Evolutionary conservation across 2,329 filamentous ascomycete genomes (phyloP), one percentile per base, ranked within the genome.

Genomic region (Coleophoma cylindrospora): DNA sequence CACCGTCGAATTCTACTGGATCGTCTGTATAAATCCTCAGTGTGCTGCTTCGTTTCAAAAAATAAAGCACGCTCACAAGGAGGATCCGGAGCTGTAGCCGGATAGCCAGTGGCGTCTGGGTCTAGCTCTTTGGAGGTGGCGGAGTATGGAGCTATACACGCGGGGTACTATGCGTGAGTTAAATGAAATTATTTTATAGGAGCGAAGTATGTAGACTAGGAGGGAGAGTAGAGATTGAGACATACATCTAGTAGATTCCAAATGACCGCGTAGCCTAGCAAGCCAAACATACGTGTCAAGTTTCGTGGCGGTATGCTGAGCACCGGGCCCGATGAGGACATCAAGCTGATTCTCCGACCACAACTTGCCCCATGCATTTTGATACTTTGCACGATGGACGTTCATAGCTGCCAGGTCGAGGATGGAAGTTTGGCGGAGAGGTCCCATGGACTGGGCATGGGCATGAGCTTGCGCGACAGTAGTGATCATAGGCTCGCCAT

Each of bases 231-330:
- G 19, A 19, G 19, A 3, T 19, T 11, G 4, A 38, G n/a, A 64
- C 72, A 63, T 57, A 74, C 74, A 60, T 80, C 73, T 9, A 80
- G 55, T 9, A 79, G 19, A 51, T 81, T 83, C 61, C 70, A 70
- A 27, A 79, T 51, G 14, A 71, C 58, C 0, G 77, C 80, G 47
- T 75, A 77, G 1, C 67, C 60, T 2, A 71, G 64, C 0, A 68
- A 21, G 0, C 73, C 70, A 58, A 73, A 81, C 0, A 58, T 74
- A 81, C 0, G 66, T 70, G 57, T 81, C 78, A 57, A 80, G 74
- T n/a, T 64, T 66, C 1, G 75, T 71, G 1, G 79, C 77, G 0
- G 75, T 79, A 11, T 65, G 71, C 54, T 75, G 72, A 4, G 76
- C 72, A 2, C 70, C 68, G 4, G 74, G 70, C 43, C 68, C 69